These are phyloP conservation scores for Schizothecium vesticola DNA, from an alignment of 495 filamentous ascomycete species.

Conservation along the genomic window DNA sequence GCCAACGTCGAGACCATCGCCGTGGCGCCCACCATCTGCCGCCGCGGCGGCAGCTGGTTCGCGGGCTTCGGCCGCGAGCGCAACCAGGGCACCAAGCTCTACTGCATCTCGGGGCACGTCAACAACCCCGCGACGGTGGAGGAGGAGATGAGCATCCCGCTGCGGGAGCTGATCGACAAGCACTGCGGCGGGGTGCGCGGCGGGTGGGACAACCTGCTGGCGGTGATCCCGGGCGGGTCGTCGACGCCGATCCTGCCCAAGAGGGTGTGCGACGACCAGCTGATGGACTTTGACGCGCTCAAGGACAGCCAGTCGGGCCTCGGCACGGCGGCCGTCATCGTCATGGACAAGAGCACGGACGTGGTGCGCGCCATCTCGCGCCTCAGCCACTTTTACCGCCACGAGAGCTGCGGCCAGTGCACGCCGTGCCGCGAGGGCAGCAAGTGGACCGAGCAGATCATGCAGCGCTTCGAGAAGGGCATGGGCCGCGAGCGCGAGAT, in stretches of 20 bases:
- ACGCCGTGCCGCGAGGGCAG: slow-evolving; percentile 95
- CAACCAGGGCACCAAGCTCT: slow-evolving; percentile 95
- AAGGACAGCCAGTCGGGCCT: slow-evolving; percentile 97
- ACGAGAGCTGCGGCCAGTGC: slow-evolving; percentile 97
- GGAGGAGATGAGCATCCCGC: slow-evolving; percentile 96
- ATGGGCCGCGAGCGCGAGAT: slow-evolving; percentile 85
- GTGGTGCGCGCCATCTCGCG: slow-evolving; percentile 89
- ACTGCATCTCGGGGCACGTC: slow-evolving; percentile 97
- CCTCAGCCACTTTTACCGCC: slow-evolving; percentile 93
- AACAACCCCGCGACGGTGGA: slow-evolving; percentile 98
- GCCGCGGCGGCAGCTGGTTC: slow-evolving; percentile 90
- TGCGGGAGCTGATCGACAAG: slow-evolving; percentile 91
- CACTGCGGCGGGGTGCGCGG: slow-evolving; percentile 95
- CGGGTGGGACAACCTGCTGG: slow-evolving; percentile 95
- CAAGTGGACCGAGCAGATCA: slow-evolving; percentile 98
- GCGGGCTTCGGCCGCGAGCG: slow-evolving; percentile 86
- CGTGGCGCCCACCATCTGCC: slow-evolving; percentile 92
- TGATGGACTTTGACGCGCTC: slow-evolving; percentile 98
- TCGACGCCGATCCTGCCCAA: slow-evolving; percentile 94
- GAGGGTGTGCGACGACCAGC: slow-evolving; percentile 78
- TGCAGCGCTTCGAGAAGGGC: slow-evolving; percentile 90
- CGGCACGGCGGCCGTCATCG: slow-evolving; percentile 96
- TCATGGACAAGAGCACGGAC: slow-evolving; percentile 97
- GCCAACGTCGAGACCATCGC: slow-evolving; percentile 97
- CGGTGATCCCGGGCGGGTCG: slow-evolving; percentile 92